phyloP scores from a whole-genome alignment of 2,329 filamentous ascomycete species.

The Sphaerulina populicola region DNA sequence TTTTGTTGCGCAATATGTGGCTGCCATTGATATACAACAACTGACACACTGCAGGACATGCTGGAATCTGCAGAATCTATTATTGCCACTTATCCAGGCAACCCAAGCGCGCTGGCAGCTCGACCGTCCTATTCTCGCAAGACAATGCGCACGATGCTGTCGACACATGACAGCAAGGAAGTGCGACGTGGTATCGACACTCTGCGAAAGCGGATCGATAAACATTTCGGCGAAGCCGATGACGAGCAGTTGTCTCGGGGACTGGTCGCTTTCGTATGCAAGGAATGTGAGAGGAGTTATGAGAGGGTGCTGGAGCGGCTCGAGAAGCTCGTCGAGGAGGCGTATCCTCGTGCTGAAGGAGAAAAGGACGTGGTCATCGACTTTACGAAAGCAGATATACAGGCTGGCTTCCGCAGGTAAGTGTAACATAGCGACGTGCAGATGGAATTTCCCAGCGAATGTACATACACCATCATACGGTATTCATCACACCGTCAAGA shows the following conservation, averaged over 20 bases:
- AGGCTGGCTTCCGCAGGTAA: slow-evolving; percentile 30
- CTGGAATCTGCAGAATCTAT: slow-evolving; percentile 77
- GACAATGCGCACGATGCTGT: slow-evolving; percentile 78
- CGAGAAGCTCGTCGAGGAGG: slow-evolving; percentile 35
- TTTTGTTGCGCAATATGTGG: not conserved
- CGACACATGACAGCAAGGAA: slow-evolving; percentile 73
- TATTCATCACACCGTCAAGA: too few relatives aligned
- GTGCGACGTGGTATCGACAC: slow-evolving; percentile 71
- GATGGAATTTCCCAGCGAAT: not conserved
- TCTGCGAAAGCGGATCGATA: slow-evolving; percentile 84
- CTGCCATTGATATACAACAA: not conserved
- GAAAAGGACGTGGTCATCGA: slow-evolving; percentile 40
- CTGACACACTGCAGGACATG: slow-evolving; percentile 53
- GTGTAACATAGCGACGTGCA: not conserved
- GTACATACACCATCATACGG: not conserved
- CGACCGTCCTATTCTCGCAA: slow-evolving; percentile 76
- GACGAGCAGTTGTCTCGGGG: slow-evolving; percentile 57
- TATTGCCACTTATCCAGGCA: slow-evolving; percentile 44
- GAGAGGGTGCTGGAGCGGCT: slow-evolving; percentile 46
- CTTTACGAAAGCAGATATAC: slow-evolving; percentile 32
- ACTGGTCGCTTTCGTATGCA: slow-evolving; percentile 52
- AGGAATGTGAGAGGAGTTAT: slow-evolving; percentile 53
- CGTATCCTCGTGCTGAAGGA: slow-evolving; percentile 35
- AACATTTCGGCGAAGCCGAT: slow-evolving; percentile 89
- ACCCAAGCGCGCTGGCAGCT: slow-evolving; percentile 56